phyloP scores from a whole-genome alignment of 306 rosid genomes.

The Citrullus amarus region DNA sequence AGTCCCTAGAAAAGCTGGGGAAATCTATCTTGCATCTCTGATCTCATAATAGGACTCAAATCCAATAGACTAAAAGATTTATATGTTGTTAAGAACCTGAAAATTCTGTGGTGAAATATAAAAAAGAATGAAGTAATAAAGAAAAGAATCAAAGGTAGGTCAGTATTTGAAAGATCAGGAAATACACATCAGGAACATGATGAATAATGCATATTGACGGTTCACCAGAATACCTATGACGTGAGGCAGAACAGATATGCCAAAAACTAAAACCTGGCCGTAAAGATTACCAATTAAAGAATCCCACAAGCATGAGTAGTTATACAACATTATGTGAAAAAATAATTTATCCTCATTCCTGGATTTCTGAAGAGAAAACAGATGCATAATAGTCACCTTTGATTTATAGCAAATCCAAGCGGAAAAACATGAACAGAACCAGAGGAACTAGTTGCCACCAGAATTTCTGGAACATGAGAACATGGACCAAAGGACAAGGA shows the following conservation, averaged over 20 bases:
- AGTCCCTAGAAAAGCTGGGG: not conserved
- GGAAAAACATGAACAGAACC: conserved; percentile 89
- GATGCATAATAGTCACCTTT: conserved; percentile 42
- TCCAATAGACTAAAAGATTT: not conserved
- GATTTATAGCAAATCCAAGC: conserved; percentile 50
- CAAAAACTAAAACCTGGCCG: not conserved
- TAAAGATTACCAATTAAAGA: not conserved
- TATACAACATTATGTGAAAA: not conserved
- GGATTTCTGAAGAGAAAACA: not conserved
- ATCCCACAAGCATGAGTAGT: not conserved
- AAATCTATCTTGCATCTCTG: not conserved
- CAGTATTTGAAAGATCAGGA: not conserved
- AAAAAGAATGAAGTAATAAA: not conserved
- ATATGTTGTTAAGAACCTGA: not conserved
- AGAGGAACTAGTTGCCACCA: conserved; percentile 81
- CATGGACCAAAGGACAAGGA: conserved; percentile 88
- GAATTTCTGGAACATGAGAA: conserved; percentile 66
- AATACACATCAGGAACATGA: not conserved
- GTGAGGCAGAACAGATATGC: not conserved
- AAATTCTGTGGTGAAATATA: not conserved
- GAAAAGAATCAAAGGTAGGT: not conserved
- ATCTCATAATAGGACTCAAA: not conserved
- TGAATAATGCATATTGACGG: not conserved
- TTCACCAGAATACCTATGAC: not conserved
- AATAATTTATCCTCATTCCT: not conserved